Evolutionary conservation across 805 yeast genomes (phyloP).

Genomic region (Gaillardinia entomophila): DNA sequence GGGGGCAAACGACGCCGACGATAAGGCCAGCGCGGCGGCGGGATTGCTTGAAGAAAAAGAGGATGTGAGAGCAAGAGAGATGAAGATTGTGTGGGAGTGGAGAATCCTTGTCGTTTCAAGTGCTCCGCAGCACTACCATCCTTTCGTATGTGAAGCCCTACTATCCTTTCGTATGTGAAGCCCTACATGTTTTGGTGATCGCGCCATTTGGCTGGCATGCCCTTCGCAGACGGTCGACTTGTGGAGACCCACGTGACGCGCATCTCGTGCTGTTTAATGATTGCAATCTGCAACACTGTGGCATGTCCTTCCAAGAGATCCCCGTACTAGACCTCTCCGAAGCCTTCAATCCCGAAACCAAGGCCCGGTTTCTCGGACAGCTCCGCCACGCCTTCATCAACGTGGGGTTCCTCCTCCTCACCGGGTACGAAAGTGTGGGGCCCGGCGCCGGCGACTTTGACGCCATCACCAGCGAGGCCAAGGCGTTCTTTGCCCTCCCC

Average conservation of each 20-base stretch:
- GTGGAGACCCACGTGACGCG: no score
- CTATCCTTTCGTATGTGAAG: no score
- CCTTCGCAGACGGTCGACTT: no score
- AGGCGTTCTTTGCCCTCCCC: slow-evolving; percentile 42
- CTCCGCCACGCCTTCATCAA: slow-evolving; percentile 44
- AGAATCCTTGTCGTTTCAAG: no score
- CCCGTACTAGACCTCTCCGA: slow-evolving; percentile 42
- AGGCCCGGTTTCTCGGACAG: slow-evolving; percentile 34
- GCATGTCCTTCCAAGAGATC: slow-evolving; percentile 32
- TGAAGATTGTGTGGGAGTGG: no score
- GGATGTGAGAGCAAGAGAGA: background rate
- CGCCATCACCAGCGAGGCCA: slow-evolving; percentile 32
- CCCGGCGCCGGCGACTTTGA: slow-evolving; percentile 35
- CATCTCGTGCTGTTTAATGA: no score
- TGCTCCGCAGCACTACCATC: no score
- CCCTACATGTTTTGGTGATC: no score
- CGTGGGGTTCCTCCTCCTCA: slow-evolving; percentile 50
- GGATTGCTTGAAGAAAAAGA: background rate
- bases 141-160: no score
- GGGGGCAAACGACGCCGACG: no score
- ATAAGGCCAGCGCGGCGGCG: background rate
- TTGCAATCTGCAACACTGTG: no score
- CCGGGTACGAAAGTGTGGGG: slow-evolving; percentile 32
- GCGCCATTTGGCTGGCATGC: no score
- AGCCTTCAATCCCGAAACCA: slow-evolving; percentile 38